phyloP scores from a whole-genome alignment of 2,329 filamentous ascomycete genomes.

The Sporothrix brunneoviolacea region DNA sequence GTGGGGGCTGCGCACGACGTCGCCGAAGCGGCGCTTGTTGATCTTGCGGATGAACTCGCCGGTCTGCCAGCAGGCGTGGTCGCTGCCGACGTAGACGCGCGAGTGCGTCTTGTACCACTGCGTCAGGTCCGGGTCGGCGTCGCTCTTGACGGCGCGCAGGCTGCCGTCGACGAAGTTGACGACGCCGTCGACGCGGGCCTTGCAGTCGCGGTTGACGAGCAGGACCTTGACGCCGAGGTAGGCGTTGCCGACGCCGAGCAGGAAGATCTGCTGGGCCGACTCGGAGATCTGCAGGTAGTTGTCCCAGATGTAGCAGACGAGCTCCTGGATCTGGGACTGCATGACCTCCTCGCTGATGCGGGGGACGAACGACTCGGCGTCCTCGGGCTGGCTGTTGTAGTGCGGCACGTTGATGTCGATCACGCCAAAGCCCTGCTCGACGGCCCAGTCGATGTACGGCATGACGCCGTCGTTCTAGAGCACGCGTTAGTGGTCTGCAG shows the following conservation, averaged over 20 bases:
- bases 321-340: constrained; percentile 59
- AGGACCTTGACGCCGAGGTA: constrained; percentile 79
- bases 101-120: constrained; percentile 82
- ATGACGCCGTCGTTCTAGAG: constrained; percentile 70
- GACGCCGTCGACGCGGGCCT: constrained; percentile 61
- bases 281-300: constrained; percentile 85
- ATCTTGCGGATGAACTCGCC: constrained; percentile 54
- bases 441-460: constrained; percentile 78
- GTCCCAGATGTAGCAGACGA: constrained; percentile 88
- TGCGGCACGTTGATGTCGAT: constrained; percentile 89
- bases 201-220: constrained; percentile 66
- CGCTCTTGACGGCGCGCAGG: constrained; percentile 71
- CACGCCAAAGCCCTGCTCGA: constrained; percentile 68
- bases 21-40: constrained; percentile 53
- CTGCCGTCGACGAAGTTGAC: constrained; percentile 76
- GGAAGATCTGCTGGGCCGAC: constrained; percentile 65
- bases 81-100: constrained; percentile 66
- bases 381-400: constrained; percentile 59
- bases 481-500: constrained; percentile 13
- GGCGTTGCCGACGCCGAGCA: constrained; percentile 85
- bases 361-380: constrained; percentile 42
- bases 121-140: constrained; percentile 64
- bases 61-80: constrained; percentile 70
- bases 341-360: constrained; percentile 39
- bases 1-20: constrained; percentile 45